Conservation (phyloP, 2,329 filamentous ascomycete genomes). For the Claviceps monticola region DNA sequence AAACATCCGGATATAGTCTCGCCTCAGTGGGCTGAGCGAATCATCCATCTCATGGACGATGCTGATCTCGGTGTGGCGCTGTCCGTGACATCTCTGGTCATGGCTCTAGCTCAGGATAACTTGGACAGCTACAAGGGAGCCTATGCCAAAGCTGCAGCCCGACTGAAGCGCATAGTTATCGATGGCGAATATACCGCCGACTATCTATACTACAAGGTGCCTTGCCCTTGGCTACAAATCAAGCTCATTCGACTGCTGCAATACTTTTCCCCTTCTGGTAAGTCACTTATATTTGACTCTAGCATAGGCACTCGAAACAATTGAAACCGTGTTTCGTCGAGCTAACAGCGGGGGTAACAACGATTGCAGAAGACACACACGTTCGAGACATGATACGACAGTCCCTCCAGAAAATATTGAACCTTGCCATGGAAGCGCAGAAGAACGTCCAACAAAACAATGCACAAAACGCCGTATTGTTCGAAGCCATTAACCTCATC, state of each 20-base stretch:
- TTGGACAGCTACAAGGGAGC: constrained; percentile 88
- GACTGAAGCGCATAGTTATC: constrained; percentile 78
- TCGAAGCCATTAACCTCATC: constrained; percentile 96
- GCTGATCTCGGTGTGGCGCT: constrained; percentile 84
- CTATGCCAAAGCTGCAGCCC: constrained; percentile 83
- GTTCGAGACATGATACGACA: constrained; percentile 84
- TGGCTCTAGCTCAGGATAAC: constrained; percentile 87
- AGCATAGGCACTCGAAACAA: background rate
- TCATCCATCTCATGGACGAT: constrained; percentile 98
- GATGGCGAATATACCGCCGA: constrained; percentile 81
- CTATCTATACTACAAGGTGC: constrained; percentile 99
- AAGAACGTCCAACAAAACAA: constrained; percentile 99
- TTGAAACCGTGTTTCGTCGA: background rate
- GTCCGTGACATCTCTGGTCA: constrained; percentile 89
- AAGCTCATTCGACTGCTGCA: constrained; percentile 85
- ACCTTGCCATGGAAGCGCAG: constrained; percentile 79
- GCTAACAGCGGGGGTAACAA: background rate
- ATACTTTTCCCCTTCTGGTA: constrained; percentile 90
- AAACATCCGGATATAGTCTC: constrained; percentile 91
- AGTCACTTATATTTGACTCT: constrained; percentile 10
- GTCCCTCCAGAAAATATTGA: constrained; percentile 79
- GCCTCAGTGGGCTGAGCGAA: constrained; percentile 92
- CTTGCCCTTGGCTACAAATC: constrained; percentile 95
- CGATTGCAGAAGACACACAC: constrained; percentile 67
- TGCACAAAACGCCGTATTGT: constrained; percentile 92